A percentile compares a stretch with the other conserved stretches of the same genome.
These are phyloP conservation scores for Metschnikowia hibisci DNA, from an alignment of 805 yeast species.

Conservation along the genomic window DNA sequence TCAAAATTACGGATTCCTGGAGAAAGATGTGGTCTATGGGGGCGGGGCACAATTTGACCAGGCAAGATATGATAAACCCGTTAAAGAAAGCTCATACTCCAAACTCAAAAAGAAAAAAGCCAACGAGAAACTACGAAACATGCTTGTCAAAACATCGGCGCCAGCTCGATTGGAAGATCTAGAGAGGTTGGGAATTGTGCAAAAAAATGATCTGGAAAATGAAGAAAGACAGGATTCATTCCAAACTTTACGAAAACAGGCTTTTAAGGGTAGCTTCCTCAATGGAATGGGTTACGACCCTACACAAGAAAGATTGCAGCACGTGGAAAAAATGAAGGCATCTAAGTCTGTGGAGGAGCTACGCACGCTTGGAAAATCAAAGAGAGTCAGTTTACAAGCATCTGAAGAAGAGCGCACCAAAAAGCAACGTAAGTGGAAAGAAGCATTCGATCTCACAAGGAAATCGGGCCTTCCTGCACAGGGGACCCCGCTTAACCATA, in stretches of 20 bases:
- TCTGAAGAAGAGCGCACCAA: conserved; percentile 18
- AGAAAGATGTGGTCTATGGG: conserved; percentile 13
- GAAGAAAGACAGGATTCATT: conserved; percentile 12
- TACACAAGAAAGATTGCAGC: conserved; percentile 20
- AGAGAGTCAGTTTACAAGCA: conserved; percentile 13
- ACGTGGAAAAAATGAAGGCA: conserved; percentile 4
- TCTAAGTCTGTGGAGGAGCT: conserved; percentile 16
- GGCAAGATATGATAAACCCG: conserved; percentile 18
- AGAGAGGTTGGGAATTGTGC: conserved; percentile 18
- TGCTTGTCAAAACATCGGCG: conserved; percentile 11
- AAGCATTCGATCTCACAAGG: conserved; percentile 15
- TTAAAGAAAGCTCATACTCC: conserved; percentile 13
- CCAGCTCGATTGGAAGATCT: conserved; percentile 13
- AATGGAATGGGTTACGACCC: conserved; percentile 53
- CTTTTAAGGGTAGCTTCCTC: conserved; percentile 39
- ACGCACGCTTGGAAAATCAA: conserved; percentile 12
- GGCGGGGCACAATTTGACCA: conserved; percentile 20
- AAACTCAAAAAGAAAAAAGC: conserved; percentile 19
- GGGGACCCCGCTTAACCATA: neutral
- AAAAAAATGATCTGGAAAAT: conserved; percentile 17
- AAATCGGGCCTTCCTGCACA: conserved; percentile 1
- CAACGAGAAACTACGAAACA: conserved; percentile 15
- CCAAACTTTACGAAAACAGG: conserved; percentile 22
- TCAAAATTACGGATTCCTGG: conserved; percentile 14
- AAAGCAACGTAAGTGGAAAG: conserved; percentile 22